Base-by-base conservation (phyloP, 768 basidiomycete species). In the Boletus edulis region DNA sequence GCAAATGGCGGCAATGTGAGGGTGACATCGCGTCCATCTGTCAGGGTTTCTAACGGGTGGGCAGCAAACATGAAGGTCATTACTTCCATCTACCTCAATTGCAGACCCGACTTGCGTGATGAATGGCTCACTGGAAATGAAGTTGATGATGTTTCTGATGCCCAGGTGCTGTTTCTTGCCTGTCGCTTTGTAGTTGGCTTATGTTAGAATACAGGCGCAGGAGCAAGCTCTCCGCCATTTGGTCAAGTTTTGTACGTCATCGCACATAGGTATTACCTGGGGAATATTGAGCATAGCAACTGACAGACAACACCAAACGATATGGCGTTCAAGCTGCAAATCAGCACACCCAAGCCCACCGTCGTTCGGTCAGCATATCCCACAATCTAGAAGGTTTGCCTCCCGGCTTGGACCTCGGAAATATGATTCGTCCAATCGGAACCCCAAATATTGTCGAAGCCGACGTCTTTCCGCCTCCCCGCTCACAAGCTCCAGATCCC, bases 51-150 rank as follows among this genome's bases (percentile, higher is more conserved):
- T 69, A 41, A 69, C 35, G 32, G 48, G 47, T 66, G 31, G 39
- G 15, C 14, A 98, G 96, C 93, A 20, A 99, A 98, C 71, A 99
- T 99, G 97, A 98, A 99, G 74, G 91, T 98, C 52, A 98, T 99
- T 62, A 99, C 97, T 10, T 86, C 95, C 17, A 98, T 99, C 60
- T 99, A 99, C 71, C 78, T 98, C 54, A 97, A 98, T 66, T 98
- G 95, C 68, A 82, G 97, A 50, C 97, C 97, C 9, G 96, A 98
- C 67, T 79, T 99, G 40, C 83, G 96, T 18, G 97, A 99, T 70
- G 97, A 98, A 66, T 99, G 97, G 97, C 79, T 99, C 40, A 89
- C 94, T 13, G 92, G 92, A 1, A 86, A 85, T 14, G 96, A 98
- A 69, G 86, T 91, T 11, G 96, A 98, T 59, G 91, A 91, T 59